phyloP scores from a whole-genome alignment of 257 asterid genomes.

The Fraxinus pennsylvanica region DNA sequence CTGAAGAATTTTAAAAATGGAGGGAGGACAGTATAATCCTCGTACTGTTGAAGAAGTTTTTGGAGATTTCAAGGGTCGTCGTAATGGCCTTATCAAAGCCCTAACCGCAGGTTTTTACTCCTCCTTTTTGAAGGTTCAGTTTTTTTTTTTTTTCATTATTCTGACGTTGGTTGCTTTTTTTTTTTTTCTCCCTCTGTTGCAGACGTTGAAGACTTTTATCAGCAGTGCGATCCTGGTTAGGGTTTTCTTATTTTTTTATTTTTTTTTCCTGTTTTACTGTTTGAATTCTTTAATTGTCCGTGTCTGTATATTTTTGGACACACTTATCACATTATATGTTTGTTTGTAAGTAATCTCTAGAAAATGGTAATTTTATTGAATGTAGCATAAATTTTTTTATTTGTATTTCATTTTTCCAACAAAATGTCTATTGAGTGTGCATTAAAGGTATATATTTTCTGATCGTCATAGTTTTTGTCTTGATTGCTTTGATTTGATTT shows the following conservation, averaged over 20 bases:
- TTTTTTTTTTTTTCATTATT: not conserved
- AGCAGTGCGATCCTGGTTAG: constrained; percentile 56
- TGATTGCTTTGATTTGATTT: not conserved
- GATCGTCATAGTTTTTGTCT: not conserved
- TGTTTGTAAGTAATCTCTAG: not conserved
- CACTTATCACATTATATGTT: not conserved
- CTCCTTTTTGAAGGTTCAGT: not conserved
- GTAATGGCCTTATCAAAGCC: constrained; percentile 45
- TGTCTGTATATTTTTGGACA: not conserved
- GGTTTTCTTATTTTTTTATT: not conserved
- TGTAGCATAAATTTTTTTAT: not conserved
- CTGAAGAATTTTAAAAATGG: constrained; percentile 8
- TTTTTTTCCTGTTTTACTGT: not conserved
- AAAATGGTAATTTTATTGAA: not conserved
- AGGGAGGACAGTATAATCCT: constrained; percentile 37
- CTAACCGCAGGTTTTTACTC: constrained; percentile 42
- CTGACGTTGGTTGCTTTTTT: not conserved
- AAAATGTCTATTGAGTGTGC: not conserved
- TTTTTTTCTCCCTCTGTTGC: not conserved
- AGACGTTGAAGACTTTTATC: constrained; percentile 43
- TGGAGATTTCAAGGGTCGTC: constrained; percentile 47
- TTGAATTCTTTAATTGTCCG: not conserved
- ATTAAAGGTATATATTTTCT: not conserved
- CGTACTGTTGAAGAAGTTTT: constrained; percentile 48
- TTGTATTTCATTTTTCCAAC: not conserved